Percentiles rank a stretch among this genome's conserved stretches.
phyloP scores from a whole-genome alignment of 1,284 basidiomycete genomes.

The Trichosporon inkin region DNA sequence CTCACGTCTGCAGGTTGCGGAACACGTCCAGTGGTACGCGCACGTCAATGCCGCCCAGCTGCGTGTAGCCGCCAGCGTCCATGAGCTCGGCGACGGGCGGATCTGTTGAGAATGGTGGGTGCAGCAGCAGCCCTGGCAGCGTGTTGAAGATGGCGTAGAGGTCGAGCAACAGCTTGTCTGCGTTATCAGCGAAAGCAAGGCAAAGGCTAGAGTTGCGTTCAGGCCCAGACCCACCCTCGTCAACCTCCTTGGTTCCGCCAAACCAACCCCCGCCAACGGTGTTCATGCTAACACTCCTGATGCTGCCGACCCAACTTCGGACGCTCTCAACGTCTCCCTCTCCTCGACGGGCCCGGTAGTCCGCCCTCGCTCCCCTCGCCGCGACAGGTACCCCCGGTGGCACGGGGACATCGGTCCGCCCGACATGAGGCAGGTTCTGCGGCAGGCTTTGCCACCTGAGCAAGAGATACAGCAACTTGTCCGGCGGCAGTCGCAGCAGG shows the following conservation, averaged over 20 bases:
- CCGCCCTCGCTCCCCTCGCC: constrained; percentile 31
- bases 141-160: constrained; percentile 47
- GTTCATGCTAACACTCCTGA: constrained; percentile 37
- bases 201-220: too few species aligned
- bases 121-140: constrained; percentile 45
- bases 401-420: constrained; percentile 45
- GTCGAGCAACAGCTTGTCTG: constrained; percentile 42
- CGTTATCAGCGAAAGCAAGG: constrained; percentile 11
- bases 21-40: constrained; percentile 47
- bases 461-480: constrained; percentile 47
- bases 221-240: constrained; percentile 37
- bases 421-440: constrained; percentile 41
- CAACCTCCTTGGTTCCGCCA: constrained; percentile 36
- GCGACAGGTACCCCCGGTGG: constrained; percentile 35
- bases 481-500: constrained; percentile 45
- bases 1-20: constrained; percentile 47
- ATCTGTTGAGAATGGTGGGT: constrained; percentile 44
- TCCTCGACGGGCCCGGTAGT: constrained; percentile 4
- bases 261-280: constrained; percentile 34
- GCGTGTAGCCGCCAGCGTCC: constrained; percentile 47
- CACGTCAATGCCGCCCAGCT: constrained; percentile 47
- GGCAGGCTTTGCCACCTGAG: constrained; percentile 45
- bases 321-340: constrained; percentile 49
- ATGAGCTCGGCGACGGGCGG: constrained; percentile 44
- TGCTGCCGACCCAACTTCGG: constrained; percentile 48